A percentile compares a stretch with the other conserved stretches of the same genome.
Evolutionary conservation across 768 basidiomycete species (phyloP).

Genomic region (Tulasnella calospora): DNA sequence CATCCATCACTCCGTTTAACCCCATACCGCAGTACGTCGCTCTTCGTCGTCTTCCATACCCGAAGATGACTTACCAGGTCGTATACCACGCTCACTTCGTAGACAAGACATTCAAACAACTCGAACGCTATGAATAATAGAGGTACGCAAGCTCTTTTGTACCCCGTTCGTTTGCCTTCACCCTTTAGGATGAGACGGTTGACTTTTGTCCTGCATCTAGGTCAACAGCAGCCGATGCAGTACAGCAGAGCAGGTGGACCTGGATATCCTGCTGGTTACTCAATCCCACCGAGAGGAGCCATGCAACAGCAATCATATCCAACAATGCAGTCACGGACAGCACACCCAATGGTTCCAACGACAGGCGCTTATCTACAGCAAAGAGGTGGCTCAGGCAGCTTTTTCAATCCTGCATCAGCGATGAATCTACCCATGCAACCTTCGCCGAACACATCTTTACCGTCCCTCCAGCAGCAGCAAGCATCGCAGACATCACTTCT

Average conservation of each 20-base stretch:
- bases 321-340: slow-evolving; percentile 58
- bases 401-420: slow-evolving; percentile 22
- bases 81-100: background rate
- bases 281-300: slow-evolving; percentile 57
- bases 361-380: slow-evolving; percentile 48
- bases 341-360: slow-evolving; percentile 54
- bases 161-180: background rate
- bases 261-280: slow-evolving; percentile 45
- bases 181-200: background rate
- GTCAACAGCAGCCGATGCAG: slow-evolving; percentile 34
- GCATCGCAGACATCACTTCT: slow-evolving; percentile 39
- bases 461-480: slow-evolving; percentile 34
- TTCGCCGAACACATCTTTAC: slow-evolving; percentile 13
- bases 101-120: background rate
- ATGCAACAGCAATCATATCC: slow-evolving; percentile 49
- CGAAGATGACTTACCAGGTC: background rate
- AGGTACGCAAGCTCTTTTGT: background rate
- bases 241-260: slow-evolving; percentile 53
- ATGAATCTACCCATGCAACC: slow-evolving; percentile 25
- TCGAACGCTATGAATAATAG: slow-evolving; percentile 17
- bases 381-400: slow-evolving; percentile 24
- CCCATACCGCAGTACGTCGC: slow-evolving; percentile 1
- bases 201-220: slow-evolving; percentile 10
- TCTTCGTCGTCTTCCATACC: slow-evolving; percentile 5
- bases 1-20: background rate